Conservation (phyloP, 2,329 filamentous ascomycete genomes). For the Coniochaeta pulveracea region DNA sequence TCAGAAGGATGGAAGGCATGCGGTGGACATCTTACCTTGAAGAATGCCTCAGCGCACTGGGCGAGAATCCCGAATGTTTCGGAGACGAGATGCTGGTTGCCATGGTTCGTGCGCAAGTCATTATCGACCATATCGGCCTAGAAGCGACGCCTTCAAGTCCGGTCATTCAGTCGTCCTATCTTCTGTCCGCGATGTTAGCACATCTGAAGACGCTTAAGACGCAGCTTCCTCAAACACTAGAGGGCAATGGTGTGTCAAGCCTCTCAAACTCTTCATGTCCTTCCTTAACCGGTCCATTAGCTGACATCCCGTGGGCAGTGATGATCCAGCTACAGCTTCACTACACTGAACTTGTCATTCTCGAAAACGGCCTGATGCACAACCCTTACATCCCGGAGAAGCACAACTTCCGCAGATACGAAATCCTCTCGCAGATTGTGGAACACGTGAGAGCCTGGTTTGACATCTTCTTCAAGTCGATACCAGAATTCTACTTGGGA, state of each 20-base stretch:
- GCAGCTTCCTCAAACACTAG: constrained; percentile 12
- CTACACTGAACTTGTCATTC: constrained; percentile 23
- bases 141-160: constrained; percentile 8
- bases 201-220: constrained; percentile 15
- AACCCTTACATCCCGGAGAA: constrained; percentile 8
- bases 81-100: constrained; percentile 37
- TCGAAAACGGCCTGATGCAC: constrained; percentile 19
- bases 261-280: background rate
- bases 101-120: constrained; percentile 27
- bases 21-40: constrained; percentile 49
- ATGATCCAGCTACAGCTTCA: constrained; percentile 21
- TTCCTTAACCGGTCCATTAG: constrained; percentile 3
- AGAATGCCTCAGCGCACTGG: constrained; percentile 37
- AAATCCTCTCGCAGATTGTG: constrained; percentile 18
- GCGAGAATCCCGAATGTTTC: constrained; percentile 30
- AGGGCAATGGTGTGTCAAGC: constrained; percentile 12
- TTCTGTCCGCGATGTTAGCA: constrained; percentile 12
- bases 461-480: constrained; percentile 18
- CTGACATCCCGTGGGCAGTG: constrained; percentile 14
- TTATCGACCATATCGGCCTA: constrained; percentile 22
- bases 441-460: constrained; percentile 20
- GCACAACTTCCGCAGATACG: constrained; percentile 13
- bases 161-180: constrained; percentile 13
- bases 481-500: constrained; percentile 16
- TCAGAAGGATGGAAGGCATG: constrained; percentile 37